phyloP scores from a whole-genome alignment of 176 grass and related monocot species.

The Avena atlantica region DNA sequence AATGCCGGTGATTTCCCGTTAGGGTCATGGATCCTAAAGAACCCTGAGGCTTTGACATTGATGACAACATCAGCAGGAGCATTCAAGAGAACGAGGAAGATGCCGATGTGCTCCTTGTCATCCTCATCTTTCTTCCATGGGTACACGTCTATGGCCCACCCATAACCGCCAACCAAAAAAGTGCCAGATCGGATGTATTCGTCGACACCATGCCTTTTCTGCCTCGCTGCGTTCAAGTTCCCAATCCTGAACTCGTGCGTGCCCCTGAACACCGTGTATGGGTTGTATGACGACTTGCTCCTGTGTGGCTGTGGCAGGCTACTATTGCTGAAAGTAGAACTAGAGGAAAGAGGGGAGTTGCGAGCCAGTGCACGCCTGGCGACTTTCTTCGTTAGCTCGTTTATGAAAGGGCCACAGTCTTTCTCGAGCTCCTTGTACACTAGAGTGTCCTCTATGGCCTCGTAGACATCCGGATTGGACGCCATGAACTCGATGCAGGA shows the following conservation, averaged over 20 bases:
- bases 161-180: not conserved
- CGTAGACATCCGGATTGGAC: not conserved
- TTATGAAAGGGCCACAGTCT: not conserved
- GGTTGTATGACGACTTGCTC: not conserved
- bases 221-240: not conserved
- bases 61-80: too few relatives aligned
- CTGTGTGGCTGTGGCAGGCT: too few relatives aligned
- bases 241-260: not conserved
- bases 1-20: not conserved
- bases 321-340: too few relatives aligned
- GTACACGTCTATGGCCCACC: not conserved
- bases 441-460: not conserved
- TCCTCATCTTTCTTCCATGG: not conserved
- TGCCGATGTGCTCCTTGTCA: too few relatives aligned
- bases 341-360: too few relatives aligned
- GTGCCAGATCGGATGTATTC: not conserved
- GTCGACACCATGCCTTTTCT: not conserved
- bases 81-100: too few relatives aligned
- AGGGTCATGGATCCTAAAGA: not conserved
- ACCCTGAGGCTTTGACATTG: too few relatives aligned
- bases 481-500: not conserved
- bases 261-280: not conserved
- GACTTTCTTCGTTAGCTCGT: not conserved
- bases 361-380: not conserved
- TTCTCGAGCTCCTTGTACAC: not conserved